Conservation (phyloP, 441 rosid species). For the Syzygium syzygioides region DNA sequence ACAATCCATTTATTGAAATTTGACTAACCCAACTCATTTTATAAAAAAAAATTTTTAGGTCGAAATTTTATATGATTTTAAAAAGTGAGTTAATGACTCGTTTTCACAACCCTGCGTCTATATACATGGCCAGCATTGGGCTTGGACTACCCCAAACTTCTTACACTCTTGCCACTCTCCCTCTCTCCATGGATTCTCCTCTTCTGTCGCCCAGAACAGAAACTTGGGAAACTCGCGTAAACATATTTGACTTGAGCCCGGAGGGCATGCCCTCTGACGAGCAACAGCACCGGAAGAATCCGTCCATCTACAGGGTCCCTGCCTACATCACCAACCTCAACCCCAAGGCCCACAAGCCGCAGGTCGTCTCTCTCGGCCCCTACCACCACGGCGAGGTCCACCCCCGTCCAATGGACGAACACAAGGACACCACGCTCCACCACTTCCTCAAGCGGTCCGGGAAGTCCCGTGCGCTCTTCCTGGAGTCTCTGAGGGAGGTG, state of each 20-base stretch:
- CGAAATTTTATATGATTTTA: too few relatives aligned
- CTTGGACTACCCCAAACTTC: background rate
- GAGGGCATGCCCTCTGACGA: constrained; percentile 9
- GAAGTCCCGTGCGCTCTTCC: background rate
- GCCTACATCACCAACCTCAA: background rate
- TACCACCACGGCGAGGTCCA: background rate
- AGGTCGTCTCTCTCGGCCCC: background rate
- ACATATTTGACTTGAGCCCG: background rate
- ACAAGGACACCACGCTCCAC: fast-evolving
- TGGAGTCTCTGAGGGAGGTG: background rate
- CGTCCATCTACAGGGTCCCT: constrained; percentile 33
- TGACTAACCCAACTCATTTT: too few relatives aligned
- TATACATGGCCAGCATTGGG: background rate
- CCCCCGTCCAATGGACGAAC: background rate
- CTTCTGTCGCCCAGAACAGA: background rate
- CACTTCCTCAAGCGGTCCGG: background rate
- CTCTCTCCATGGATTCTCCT: background rate
- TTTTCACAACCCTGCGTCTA: background rate
- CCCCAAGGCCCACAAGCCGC: background rate
- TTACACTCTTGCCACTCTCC: background rate
- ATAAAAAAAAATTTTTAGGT: too few relatives aligned
- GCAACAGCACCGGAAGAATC: constrained; percentile 17
- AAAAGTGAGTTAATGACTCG: too few relatives aligned
- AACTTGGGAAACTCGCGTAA: background rate
- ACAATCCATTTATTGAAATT: too few relatives aligned